These are phyloP conservation scores for Rhytidhysteron rufulum DNA, from an alignment of 2,329 filamentous ascomycete species.

Conservation along the genomic window DNA sequence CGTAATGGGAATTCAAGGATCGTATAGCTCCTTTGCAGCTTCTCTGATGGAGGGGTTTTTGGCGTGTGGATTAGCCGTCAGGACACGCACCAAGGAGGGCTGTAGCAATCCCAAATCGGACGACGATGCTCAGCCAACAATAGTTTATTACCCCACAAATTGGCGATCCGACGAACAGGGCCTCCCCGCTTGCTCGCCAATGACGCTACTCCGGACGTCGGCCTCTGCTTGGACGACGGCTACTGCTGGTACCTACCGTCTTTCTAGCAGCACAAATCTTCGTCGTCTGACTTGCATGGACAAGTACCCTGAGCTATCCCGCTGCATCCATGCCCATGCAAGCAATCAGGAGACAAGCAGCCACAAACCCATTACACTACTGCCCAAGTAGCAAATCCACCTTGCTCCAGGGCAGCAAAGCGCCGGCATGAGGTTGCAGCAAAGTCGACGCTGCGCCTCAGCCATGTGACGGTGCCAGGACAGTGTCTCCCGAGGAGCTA, in stretches of 20 bases:
- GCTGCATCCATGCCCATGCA: conserved; percentile 21
- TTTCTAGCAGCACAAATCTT: neutral
- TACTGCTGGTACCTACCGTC: no score
- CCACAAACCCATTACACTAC: conserved; percentile 9
- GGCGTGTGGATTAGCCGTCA: conserved; percentile 7
- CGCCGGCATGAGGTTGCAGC: neutral
- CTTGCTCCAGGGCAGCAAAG: neutral
- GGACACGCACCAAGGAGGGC: conserved; percentile 7
- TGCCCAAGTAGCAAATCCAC: conserved; percentile 7
- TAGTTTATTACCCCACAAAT: conserved; percentile 36
- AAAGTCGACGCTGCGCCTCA: conserved; percentile 4
- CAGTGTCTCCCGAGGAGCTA: neutral
- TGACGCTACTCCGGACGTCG: conserved; percentile 6
- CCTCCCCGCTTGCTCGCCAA: conserved; percentile 26
- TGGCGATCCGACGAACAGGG: conserved; percentile 23
- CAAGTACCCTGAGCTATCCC: conserved; percentile 1
- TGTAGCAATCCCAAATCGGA: conserved; percentile 12
- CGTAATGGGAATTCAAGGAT: conserved; percentile 14
- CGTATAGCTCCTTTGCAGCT: conserved; percentile 5
- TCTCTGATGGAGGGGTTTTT: conserved; percentile 5
- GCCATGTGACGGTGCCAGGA: conserved; percentile 11
- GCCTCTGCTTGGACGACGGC: neutral
- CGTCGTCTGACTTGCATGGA: conserved; percentile 32
- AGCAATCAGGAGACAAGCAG: conserved; percentile 12
- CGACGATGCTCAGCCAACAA: conserved; percentile 16